Evolutionary conservation across 306 rosid species (phyloP).

Genomic region (Delonix regia): DNA sequence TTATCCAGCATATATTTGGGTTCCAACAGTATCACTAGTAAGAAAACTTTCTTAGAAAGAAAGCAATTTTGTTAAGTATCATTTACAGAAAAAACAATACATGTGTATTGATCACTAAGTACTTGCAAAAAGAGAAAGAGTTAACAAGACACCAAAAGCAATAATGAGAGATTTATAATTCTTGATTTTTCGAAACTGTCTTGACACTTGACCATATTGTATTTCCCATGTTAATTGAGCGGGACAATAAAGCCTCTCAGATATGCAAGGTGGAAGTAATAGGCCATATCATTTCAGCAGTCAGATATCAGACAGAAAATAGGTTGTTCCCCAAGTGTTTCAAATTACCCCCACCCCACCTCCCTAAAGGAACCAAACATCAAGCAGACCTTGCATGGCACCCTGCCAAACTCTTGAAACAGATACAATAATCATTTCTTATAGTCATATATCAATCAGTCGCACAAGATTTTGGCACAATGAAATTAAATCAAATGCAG

Average conservation of each 20-base stretch:
- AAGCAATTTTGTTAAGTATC: not conserved
- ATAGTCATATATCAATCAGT: not conserved
- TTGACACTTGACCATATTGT: not conserved
- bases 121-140: not conserved
- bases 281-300: not conserved
- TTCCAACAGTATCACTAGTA: not conserved
- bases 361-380: conserved; percentile 6
- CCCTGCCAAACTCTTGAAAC: not conserved
- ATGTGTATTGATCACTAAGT: not conserved
- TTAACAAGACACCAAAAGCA: not conserved
- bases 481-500: conserved; percentile 13
- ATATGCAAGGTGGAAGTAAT: not conserved
- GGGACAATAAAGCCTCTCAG: not conserved
- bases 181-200: not conserved
- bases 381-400: not conserved
- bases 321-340: not conserved
- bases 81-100: not conserved
- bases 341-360: not conserved
- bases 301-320: not conserved
- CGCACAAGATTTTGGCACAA: not conserved
- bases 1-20: no score
- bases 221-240: conserved; percentile 5
- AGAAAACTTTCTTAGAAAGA: not conserved
- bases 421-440: conserved; percentile 18
- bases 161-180: not conserved